Percentiles rank a stretch among this genome's conserved stretches.
Conservation (phyloP, 2,329 filamentous ascomycete species). For the Xylariaceae sp. region DNA sequence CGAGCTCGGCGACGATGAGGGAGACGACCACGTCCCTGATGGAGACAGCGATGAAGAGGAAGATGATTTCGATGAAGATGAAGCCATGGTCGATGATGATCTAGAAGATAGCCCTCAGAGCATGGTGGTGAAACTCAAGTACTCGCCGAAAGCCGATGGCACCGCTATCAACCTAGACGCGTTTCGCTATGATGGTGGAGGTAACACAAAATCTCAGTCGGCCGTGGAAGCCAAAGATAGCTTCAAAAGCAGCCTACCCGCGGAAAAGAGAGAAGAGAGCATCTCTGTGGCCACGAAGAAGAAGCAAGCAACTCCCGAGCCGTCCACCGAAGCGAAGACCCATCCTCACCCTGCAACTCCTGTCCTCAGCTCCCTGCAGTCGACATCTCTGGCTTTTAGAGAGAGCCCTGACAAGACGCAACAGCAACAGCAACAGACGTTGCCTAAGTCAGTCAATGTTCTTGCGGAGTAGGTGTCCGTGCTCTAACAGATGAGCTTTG, state of each 20-base stretch:
- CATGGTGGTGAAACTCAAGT: constrained; percentile 75
- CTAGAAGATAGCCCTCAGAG: constrained; percentile 57
- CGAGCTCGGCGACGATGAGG: constrained; percentile 73
- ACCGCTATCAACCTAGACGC: constrained; percentile 41
- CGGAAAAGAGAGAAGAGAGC: constrained; percentile 39
- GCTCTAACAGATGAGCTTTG: neutral
- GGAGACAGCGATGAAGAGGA: constrained; percentile 64
- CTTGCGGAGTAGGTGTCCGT: constrained; percentile 13
- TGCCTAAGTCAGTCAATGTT: constrained; percentile 41
- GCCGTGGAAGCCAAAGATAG: constrained; percentile 9
- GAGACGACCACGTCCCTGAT: constrained; percentile 69
- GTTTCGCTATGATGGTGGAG: constrained; percentile 39
- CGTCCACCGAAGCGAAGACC: constrained; percentile 10
- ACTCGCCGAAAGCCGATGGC: constrained; percentile 47
- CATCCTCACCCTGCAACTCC: constrained; percentile 39
- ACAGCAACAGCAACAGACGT: constrained; percentile 25
- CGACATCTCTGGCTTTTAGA: constrained; percentile 62
- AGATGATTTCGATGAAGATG: constrained; percentile 55
- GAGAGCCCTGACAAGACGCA: constrained; percentile 65
- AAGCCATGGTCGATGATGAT: constrained; percentile 59
- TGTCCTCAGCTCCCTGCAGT: constrained; percentile 39
- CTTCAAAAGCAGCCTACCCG: constrained; percentile 15
- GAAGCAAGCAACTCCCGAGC: constrained; percentile 37
- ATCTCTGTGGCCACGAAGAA: constrained; percentile 39
- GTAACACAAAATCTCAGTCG: constrained; percentile 29